Evolutionary conservation across 129 eudicot genomes (phyloP), one percentile per base, ranked within the genome.

Genomic region (Lactuca saligna): DNA sequence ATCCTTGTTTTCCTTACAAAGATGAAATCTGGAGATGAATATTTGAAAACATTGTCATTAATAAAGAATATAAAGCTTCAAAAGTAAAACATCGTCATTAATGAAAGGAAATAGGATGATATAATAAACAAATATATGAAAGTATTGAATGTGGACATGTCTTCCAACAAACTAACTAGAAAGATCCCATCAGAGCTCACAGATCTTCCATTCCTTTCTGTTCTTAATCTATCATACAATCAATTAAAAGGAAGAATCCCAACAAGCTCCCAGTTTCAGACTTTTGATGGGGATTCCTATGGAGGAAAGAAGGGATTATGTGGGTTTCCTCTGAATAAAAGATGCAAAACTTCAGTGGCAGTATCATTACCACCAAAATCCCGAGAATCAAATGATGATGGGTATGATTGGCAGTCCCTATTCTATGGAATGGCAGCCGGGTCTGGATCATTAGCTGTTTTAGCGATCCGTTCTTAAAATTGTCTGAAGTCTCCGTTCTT

Each of bases 171-270:
- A 90, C 97, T 95, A 87, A 96, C 59, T 83, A 76, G 91, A 32
- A 35, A 4, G 2, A 90, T 90, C 61, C 91, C 97, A 1, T 35
- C 2, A 25, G 17, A 2, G 17, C 85, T 90, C 12, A 63, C 78
- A 0, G 16, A 6, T 3, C 83, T 84, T 41, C 72, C 83, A 76
- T 48, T 90, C 94, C 62, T 90, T 84, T 86, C 90, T 84, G 57
- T 89, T n/a, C n/a, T 90, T 38, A 84, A 87, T 54, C 7, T 90
- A 49, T 87, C 97, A 15, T 38, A 56, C 63, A 90, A 90, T 72
- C 71, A 72, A 2, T 57, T 89, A 3, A 3, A 51, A 13, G 91
- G 91, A 58, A n/a, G n/a, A n/a, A n/a, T n/a, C n/a, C n/a, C n/a
- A n/a, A n/a, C n/a, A n/a, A n/a, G n/a, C n/a, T n/a, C n/a, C n/a